Evolutionary conservation across 441 rosid genomes (phyloP), one percentile per base, ranked within the genome.

Genomic region (Adansonia gregorii): DNA sequence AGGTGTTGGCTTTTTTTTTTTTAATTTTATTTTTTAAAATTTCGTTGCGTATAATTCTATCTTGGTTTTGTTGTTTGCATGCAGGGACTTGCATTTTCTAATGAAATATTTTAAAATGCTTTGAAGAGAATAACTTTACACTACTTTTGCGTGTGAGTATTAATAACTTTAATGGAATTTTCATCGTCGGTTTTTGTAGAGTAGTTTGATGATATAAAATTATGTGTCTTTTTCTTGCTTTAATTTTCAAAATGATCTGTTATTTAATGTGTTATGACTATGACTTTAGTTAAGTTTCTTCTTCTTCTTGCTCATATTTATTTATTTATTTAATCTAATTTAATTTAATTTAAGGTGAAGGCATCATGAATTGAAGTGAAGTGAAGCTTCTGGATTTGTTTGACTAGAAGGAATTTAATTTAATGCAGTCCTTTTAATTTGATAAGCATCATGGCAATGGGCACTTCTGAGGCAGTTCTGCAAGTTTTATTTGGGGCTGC

Each of bases 401-500:
- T 39, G 11, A 20, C 22, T 20, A 2, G n/a, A 68, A 20, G n/a
- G 20, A 59, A 51, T 48, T 75, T 19, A 7, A 66, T 65, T 27
- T 27, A 61, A 12, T 31, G 15, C 41, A 63, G 45, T 39, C 55
- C 69, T 52, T 49, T 17, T 22, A 22, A 31, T 58, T 80, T 76
- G 75, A 48, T 58, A 60, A 78, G 43, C 68, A 68, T 58, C 74
- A 64, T 51, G n/a, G 46, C 19, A 58, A 85, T 90, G 91, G 91
- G 82, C 72, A 86, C 86, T 86, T 78, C 77, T n/a, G 86, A 86
- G 82, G 88, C 80, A 74, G 88, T 83, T 74, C 82, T 87, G 72
- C 91, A 87, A 69, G 83, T 87, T 72, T 80, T 87, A 10, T 80
- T 84, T n/a, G 83, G 89, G 80, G 75, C 83, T 82, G 85, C 65